Percentiles rank a stretch among this genome's conserved stretches.
These are phyloP conservation scores for Amanita molliuscula DNA, from an alignment of 768 basidiomycete genomes.

Conservation along the genomic window DNA sequence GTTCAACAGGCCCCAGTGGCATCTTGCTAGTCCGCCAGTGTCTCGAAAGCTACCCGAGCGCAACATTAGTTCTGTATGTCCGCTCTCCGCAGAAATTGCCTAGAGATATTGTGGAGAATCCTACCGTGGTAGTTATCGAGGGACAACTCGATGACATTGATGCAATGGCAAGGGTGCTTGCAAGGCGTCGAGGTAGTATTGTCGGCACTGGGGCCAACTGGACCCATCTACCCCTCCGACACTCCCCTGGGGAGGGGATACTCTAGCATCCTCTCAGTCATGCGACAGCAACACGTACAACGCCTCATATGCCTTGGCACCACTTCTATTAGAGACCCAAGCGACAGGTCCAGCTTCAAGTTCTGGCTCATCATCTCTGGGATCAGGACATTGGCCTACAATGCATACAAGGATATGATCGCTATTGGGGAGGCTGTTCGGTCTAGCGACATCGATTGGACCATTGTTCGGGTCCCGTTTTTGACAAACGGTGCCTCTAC, in stretches of 20 bases:
- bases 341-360: conserved; percentile 42
- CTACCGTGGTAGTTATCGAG: conserved; percentile 37
- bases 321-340: conserved; percentile 48
- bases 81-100: conserved; percentile 58
- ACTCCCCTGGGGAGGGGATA: conserved; percentile 60
- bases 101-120: conserved; percentile 31
- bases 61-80: conserved; percentile 47
- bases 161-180: conserved; percentile 39
- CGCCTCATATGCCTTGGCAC: conserved; percentile 63
- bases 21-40: conserved; percentile 45
- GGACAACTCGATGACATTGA: conserved; percentile 46
- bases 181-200: conserved; percentile 51
- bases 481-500: conserved; percentile 38
- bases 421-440: conserved; percentile 50
- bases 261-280: conserved; percentile 38
- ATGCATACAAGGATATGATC: conserved; percentile 61
- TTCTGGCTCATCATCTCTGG: conserved; percentile 34
- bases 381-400: conserved; percentile 31
- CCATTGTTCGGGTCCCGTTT: conserved; percentile 58
- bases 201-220: conserved; percentile 53
- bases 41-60: conserved; percentile 27
- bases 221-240: conserved; percentile 29
- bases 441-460: conserved; percentile 48
- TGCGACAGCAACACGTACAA: conserved; percentile 40
- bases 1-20: conserved; percentile 57